Conservation (phyloP, 108 stramenopile species). For the Nitzschia putrida region DNA sequence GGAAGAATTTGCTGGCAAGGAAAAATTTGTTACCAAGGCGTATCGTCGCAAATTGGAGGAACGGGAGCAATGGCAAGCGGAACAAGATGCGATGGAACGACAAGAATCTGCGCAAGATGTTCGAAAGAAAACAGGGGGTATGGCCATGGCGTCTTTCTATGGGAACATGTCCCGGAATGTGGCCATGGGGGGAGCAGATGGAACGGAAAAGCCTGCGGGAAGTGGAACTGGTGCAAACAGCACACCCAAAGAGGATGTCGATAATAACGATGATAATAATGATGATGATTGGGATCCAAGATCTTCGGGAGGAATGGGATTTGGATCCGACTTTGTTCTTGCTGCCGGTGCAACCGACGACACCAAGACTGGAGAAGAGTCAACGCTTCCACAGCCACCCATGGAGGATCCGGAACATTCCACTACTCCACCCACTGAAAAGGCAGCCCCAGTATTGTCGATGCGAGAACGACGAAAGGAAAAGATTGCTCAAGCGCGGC, state of each 20-base stretch:
- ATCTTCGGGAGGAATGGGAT: conserved; percentile 10
- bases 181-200: conserved; percentile 41
- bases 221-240: not conserved
- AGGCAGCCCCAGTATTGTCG: not conserved
- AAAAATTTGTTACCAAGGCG: conserved; percentile 74
- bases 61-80: conserved; percentile 65
- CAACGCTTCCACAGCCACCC: too few relatives aligned
- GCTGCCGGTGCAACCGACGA: conserved; percentile 10
- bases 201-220: not conserved
- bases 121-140: conserved; percentile 46
- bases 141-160: conserved; percentile 60
- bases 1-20: conserved; percentile 66
- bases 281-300: conserved; percentile 18
- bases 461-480: conserved; percentile 32
- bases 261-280: conserved; percentile 2
- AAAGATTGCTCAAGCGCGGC: conserved; percentile 46
- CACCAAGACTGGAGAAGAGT: not conserved
- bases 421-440: not conserved
- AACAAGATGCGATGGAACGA: conserved; percentile 52
- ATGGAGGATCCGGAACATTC: not conserved
- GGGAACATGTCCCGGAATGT: conserved; percentile 64
- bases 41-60: conserved; percentile 77
- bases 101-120: conserved; percentile 68
- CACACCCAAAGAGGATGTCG: not conserved
- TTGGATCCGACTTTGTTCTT: conserved; percentile 33